These are phyloP conservation scores for Plasmopara viticola DNA, from an alignment of 352 stramenopile genomes.

Conservation along the genomic window DNA sequence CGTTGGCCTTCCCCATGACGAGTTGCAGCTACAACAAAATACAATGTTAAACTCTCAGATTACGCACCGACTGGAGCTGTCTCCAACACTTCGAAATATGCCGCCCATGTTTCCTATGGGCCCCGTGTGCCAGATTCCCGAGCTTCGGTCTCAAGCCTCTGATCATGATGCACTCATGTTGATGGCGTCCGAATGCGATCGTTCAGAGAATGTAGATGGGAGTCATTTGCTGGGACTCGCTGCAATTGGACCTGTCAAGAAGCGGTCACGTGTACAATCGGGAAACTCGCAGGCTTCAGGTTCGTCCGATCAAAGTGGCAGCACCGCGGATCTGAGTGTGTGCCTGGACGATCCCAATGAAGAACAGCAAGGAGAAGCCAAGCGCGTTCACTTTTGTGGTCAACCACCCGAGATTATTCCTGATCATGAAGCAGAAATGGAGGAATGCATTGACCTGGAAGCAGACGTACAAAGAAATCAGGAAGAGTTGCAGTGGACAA, in stretches of 20 bases:
- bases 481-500: conserved; percentile 23
- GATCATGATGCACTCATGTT: conserved; percentile 27
- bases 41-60: conserved; percentile 77
- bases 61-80: conserved; percentile 69
- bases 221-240: conserved; percentile 26
- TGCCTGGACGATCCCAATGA: conserved; percentile 26
- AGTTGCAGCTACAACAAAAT: conserved; percentile 66
- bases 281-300: conserved; percentile 43
- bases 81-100: conserved; percentile 39
- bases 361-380: conserved; percentile 32
- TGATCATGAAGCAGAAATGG: conserved; percentile 12
- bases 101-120: conserved; percentile 43
- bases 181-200: conserved; percentile 16
- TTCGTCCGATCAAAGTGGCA: conserved; percentile 41
- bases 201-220: conserved; percentile 29
- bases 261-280: conserved; percentile 46
- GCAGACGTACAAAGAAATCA: conserved; percentile 13
- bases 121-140: conserved; percentile 14
- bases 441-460: conserved; percentile 15
- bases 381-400: conserved; percentile 46
- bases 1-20: conserved; percentile 46
- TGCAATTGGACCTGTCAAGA: conserved; percentile 26
- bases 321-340: conserved; percentile 38
- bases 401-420: conserved; percentile 43
- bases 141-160: conserved; percentile 14